A percentile compares a stretch with the other conserved stretches of the same genome.
These are phyloP conservation scores for Dactylellina leptospora DNA, from an alignment of 2,329 filamentous ascomycete genomes.

Conservation along the genomic window DNA sequence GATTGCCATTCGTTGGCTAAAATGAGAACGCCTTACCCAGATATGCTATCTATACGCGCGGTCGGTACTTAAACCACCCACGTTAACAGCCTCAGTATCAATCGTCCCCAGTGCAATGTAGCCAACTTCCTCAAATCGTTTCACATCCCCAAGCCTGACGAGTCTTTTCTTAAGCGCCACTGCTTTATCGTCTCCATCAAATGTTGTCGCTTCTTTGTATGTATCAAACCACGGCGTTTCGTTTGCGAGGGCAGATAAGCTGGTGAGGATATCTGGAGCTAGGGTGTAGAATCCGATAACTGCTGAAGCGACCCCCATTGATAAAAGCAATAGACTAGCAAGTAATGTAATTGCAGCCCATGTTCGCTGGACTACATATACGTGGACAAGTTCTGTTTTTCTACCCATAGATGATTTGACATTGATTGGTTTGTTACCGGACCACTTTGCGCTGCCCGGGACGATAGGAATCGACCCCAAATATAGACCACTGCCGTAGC, in stretches of 20 bases:
- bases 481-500: slow-evolving; percentile 32
- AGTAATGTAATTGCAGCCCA: slow-evolving; percentile 37
- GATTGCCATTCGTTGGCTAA: too few species aligned
- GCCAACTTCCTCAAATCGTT: slow-evolving; percentile 39
- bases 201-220: slow-evolving; percentile 37
- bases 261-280: slow-evolving; percentile 32
- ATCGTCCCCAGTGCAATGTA: slow-evolving; percentile 43
- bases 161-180: slow-evolving; percentile 29
- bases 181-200: slow-evolving; percentile 45
- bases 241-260: slow-evolving; percentile 31
- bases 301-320: slow-evolving; percentile 34
- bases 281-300: slow-evolving; percentile 31
- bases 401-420: slow-evolving; percentile 16
- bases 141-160: slow-evolving; percentile 37
- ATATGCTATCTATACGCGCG: slow-evolving; percentile 25
- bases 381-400: slow-evolving; percentile 24
- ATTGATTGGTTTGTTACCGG: background rate
- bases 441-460: slow-evolving; percentile 1
- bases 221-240: slow-evolving; percentile 47
- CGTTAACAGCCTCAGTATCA: slow-evolving; percentile 29
- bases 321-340: slow-evolving; percentile 33
- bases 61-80: slow-evolving; percentile 37
- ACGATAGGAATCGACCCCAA: slow-evolving; percentile 29
- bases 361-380: slow-evolving; percentile 27
- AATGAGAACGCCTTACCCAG: too few species aligned